Evolutionary conservation across 495 filamentous ascomycete species (phyloP), one percentile per base, ranked within the genome.

Genomic region (Jackrogersella minutella): DNA sequence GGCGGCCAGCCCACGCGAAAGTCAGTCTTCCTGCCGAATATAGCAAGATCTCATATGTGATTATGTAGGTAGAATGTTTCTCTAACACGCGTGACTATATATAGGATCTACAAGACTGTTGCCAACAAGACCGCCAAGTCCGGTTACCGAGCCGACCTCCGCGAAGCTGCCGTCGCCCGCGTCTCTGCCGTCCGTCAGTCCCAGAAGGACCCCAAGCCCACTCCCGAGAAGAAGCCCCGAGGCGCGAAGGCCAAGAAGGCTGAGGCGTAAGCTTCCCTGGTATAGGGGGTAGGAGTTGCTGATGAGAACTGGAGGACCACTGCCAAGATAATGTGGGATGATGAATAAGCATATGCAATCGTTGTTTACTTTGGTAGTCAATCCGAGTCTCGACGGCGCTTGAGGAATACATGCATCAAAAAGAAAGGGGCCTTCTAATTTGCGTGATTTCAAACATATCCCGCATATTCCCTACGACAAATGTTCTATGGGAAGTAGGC

Each of bases 111-210:
- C 86, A 91, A 88, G 82, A 82, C 84, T 68, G 88, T 98, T 74
- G 93, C 90, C 76, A 87, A 81, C 82, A 81, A 81, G 76, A 89
- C 89, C 62, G 91, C 93, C 73, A 93, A 91, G 87, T 82, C 85
- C 77, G 84, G 86, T 70, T 96, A 95, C 86, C 89, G 95, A 75
- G 76, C 88, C 71, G 95, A 99, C 76, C 85, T 99, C 77, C 91
- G 93, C 66, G 84, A 88, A 73, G 88, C 88, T 69, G 93, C 93
- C 66, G 90, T 98, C 75, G 84, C 93, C 77, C 91, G 95, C 71
- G 94, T 90, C 69, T 92, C 88, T 76, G 91, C 92, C 72, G 85
- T 98, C 82, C 91, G 90, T 77, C 79, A 84, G 68, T 89, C 89
- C 57, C 91, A 96, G 85, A 81, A 82, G 73, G 77, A 88, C 57